phyloP scores from a whole-genome alignment of 331 rosid species.

The Arachis monticola region DNA sequence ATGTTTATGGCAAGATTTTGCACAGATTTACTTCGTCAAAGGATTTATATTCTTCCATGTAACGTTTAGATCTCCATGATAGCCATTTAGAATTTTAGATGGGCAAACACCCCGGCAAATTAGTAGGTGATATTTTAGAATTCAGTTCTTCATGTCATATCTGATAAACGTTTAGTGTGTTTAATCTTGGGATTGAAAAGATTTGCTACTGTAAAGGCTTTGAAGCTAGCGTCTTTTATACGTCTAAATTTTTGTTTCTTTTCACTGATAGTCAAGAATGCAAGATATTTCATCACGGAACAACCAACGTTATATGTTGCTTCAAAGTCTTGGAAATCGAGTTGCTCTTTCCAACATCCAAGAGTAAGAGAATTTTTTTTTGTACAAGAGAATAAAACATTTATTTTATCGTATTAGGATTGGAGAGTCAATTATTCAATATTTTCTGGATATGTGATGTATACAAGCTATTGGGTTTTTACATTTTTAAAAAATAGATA shows the following conservation, averaged over 20 bases:
- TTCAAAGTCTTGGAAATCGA: neutral
- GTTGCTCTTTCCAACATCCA: neutral
- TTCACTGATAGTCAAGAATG: neutral
- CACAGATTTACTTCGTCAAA: conserved; percentile 48
- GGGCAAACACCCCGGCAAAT: neutral
- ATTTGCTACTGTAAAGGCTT: neutral
- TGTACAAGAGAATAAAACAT: neutral
- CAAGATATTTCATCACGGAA: neutral
- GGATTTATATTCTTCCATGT: conserved; percentile 51
- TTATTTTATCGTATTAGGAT: neutral
- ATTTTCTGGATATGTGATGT: neutral
- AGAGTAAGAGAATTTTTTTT: too few species aligned
- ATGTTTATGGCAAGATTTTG: conserved; percentile 60
- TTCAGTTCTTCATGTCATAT: neutral
- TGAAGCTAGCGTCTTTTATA: neutral
- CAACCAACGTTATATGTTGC: neutral
- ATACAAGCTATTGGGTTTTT: neutral
- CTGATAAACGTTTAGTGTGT: too few species aligned
- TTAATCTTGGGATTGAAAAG: neutral
- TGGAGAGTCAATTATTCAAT: neutral
- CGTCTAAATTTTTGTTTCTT: neutral
- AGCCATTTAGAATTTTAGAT: conserved; percentile 11
- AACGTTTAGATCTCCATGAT: conserved; percentile 5
- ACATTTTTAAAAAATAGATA: too few species aligned
- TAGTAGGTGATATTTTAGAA: neutral